Conservation (phyloP, 2,329 filamentous ascomycete genomes). For the Aspergillus brunneoviolaceus region DNA sequence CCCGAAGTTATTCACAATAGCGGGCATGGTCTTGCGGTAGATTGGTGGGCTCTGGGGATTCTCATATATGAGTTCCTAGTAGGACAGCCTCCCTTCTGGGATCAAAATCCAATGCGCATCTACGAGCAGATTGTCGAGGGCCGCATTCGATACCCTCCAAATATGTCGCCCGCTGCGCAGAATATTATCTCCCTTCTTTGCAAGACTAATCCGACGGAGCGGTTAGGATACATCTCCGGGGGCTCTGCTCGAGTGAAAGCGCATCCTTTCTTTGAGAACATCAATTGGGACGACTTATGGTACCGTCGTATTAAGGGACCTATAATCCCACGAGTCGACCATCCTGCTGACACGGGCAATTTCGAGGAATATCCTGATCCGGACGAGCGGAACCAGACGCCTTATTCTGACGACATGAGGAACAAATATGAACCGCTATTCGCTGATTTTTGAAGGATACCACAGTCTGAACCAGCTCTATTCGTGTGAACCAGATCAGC, state of each 20-base stretch:
- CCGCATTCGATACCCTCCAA: constrained; percentile 59
- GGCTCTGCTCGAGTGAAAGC: constrained; percentile 59
- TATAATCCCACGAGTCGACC: constrained; percentile 61
- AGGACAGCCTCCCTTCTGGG: constrained; percentile 68
- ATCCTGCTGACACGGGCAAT: constrained; percentile 62
- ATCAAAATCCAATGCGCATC: constrained; percentile 68
- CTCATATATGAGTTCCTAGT: constrained; percentile 67
- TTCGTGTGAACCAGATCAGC: background rate
- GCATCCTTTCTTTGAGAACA: constrained; percentile 61
- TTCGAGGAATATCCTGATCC: constrained; percentile 64
- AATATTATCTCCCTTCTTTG: constrained; percentile 63
- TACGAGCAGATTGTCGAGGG: constrained; percentile 68
- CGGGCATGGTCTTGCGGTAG: constrained; percentile 64
- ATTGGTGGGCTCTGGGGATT: constrained; percentile 70
- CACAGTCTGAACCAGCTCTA: background rate
- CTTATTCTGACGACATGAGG: constrained; percentile 61
- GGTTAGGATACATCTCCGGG: constrained; percentile 62
- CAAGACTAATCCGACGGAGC: constrained; percentile 62
- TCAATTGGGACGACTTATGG: constrained; percentile 65
- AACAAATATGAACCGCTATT: constrained; percentile 62
- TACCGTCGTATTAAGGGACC: constrained; percentile 60
- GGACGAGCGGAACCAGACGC: constrained; percentile 51
- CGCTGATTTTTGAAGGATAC: constrained; percentile 55
- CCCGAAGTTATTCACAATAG: constrained; percentile 67
- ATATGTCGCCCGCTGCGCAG: constrained; percentile 59